Conservation (phyloP, 805 yeast species). For the Spathaspora gorwiae region DNA sequence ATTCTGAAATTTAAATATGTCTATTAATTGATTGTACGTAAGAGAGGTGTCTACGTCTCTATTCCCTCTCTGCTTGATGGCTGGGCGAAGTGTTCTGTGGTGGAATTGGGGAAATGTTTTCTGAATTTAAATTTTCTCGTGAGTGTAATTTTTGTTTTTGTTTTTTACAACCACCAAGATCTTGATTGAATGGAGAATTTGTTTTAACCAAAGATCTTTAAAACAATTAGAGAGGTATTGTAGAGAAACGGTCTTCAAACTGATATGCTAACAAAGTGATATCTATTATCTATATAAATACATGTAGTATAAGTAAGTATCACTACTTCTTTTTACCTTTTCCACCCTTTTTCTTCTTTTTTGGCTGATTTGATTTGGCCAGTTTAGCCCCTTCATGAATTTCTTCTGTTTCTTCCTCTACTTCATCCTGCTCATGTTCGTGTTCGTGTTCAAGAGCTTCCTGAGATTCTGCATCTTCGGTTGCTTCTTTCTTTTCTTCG, state of each 20-base stretch:
- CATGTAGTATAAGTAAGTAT: too few relatives aligned
- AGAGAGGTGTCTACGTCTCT: neutral
- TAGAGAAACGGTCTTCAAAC: too few relatives aligned
- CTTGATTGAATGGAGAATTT: too few relatives aligned
- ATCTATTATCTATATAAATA: too few relatives aligned
- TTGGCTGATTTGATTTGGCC: conserved; percentile 2
- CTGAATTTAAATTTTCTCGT: too few relatives aligned
- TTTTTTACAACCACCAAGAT: too few relatives aligned
- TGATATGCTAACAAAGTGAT: too few relatives aligned
- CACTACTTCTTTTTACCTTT: conserved; percentile 4
- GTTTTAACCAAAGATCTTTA: too few relatives aligned
- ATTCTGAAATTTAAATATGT: too few relatives aligned
- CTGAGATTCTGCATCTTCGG: conserved; percentile 1
- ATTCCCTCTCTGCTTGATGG: neutral
- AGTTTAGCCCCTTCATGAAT: conserved; percentile 1
- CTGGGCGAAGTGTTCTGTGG: neutral
- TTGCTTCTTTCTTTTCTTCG: neutral
- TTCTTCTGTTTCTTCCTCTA: neutral
- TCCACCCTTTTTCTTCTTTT: conserved; percentile 8
- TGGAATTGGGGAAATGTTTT: neutral
- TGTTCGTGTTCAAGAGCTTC: neutral
- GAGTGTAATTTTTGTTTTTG: too few relatives aligned
- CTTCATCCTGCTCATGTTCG: neutral
- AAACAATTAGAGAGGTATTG: too few relatives aligned
- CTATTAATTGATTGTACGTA: too few relatives aligned